Base-by-base conservation (phyloP, 2,329 filamentous ascomycete genomes). In the Colletotrichum spaethianum region DNA sequence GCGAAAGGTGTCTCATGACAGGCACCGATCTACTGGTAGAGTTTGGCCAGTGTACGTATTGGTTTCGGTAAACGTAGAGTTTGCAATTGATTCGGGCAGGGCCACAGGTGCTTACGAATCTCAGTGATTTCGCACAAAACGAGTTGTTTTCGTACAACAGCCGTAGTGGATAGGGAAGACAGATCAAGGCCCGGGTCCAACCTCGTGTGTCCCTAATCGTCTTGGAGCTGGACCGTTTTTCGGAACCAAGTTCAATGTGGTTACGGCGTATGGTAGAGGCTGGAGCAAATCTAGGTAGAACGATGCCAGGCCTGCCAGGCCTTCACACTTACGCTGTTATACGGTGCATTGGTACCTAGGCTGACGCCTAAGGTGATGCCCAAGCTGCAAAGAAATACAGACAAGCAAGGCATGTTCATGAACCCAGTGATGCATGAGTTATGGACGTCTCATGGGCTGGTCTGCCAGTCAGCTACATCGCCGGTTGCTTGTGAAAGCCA, bases 231-330 rank as follows among this genome's bases (percentile, higher is more conserved):
- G 48, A 55, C 42, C 16, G 20, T 40, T 18, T 38, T 14, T 26
- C 7, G 36, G 31, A 36, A 20, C 53, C 23, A 18, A 42, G 48
- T 11, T 28, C n/a, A 55, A 33, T 4, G 38, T 40, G 38, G 38
- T n/a, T 31, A 44, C 23, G 50, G 53, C 63, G 50, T 42, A 40
- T 66, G 63, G 53, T 18, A 59, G 36, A 36, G n/a, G n/a, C n/a
- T n/a, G n/a, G n/a, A n/a, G n/a, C n/a, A n/a, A n/a, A n/a, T n/a
- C n/a, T n/a, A n/a, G n/a, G n/a, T n/a, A n/a, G 60, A 52, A 23
- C 36, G 40, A 20, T 20, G 50, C 57, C 55, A 33, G 31, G 6
- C 23, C 4, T 36, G 16, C 33, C 64, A 63, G 31, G 57, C 28
- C 36, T n/a, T 20, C 31, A 23, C n/a, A 23, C 23, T 42, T 36